Conservation (phyloP, 2,329 filamentous ascomycete species). For the Paraconiothyrium brasiliense region DNA sequence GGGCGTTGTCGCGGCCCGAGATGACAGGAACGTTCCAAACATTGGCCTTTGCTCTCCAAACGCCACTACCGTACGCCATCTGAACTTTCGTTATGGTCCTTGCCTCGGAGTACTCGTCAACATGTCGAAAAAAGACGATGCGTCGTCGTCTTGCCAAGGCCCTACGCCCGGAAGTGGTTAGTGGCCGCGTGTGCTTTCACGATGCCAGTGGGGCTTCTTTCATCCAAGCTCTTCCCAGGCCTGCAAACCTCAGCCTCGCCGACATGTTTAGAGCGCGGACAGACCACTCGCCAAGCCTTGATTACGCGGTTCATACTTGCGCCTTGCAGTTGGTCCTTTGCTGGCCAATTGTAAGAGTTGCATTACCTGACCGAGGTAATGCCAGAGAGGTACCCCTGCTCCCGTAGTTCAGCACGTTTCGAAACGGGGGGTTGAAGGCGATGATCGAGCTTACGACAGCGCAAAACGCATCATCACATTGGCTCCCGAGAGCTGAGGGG, state of each 20-base stretch:
- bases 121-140: neutral
- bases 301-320: slow-evolving; percentile 1
- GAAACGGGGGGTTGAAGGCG: neutral
- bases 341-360: neutral
- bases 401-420: neutral
- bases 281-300: neutral
- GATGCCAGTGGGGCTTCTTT: slow-evolving; percentile 11
- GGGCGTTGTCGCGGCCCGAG: neutral
- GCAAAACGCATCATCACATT: neutral
- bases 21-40: neutral
- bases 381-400: neutral
- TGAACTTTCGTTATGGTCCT: neutral
- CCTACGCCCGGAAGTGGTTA: neutral
- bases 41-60: neutral
- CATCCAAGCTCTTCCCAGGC: neutral
- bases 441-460: neutral
- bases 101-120: neutral
- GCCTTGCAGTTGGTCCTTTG: neutral
- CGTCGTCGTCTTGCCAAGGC: slow-evolving; percentile 11
- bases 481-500: neutral
- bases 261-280: neutral
- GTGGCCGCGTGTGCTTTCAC: slow-evolving; percentile 7
- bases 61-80: neutral
- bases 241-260: neutral
- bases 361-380: neutral